Conservation (phyloP, 345 rosid species). For the Citrus maxima region DNA sequence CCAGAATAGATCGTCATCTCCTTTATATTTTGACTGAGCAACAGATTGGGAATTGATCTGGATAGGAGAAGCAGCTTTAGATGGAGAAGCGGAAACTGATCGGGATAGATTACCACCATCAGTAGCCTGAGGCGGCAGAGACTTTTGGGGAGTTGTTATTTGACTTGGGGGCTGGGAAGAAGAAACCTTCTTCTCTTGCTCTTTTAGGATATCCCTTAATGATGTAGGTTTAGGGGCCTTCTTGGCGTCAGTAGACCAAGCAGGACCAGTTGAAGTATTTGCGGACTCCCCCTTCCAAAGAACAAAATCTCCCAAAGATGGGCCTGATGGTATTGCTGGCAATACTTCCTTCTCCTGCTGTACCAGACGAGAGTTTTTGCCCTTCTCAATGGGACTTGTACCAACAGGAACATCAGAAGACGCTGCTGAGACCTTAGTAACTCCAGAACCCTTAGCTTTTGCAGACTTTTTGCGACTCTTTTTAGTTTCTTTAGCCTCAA, state of each 20-base stretch:
- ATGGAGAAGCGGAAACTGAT: slow-evolving; percentile 57
- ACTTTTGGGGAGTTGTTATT: slow-evolving; percentile 48
- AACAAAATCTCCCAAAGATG: slow-evolving; percentile 96
- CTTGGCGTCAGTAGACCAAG: slow-evolving; percentile 79
- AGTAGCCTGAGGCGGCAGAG: slow-evolving; percentile 46
- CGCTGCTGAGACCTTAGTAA: slow-evolving; percentile 47
- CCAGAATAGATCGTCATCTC: slow-evolving; percentile 93
- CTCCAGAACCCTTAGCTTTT: slow-evolving; percentile 63
- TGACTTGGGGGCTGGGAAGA: slow-evolving; percentile 44
- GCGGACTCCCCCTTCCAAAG: slow-evolving; percentile 74
- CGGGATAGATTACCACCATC: slow-evolving; percentile 44
- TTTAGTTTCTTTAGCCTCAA: slow-evolving; percentile 85
- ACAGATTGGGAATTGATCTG: slow-evolving; percentile 52
- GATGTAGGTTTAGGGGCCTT: slow-evolving; percentile 65
- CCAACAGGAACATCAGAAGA: slow-evolving; percentile 46
- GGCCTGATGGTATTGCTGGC: slow-evolving; percentile 85
- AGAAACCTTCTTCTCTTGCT: slow-evolving; percentile 74
- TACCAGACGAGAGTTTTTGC: slow-evolving; percentile 53
- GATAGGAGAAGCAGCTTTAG: slow-evolving; percentile 55
- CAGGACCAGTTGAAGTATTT: slow-evolving; percentile 60
- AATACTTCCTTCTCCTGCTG: slow-evolving; percentile 69
- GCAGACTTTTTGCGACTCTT: slow-evolving; percentile 88
- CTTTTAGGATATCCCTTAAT: slow-evolving; percentile 85
- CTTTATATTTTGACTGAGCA: slow-evolving; percentile 58
- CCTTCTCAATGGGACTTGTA: slow-evolving; percentile 67